A percentile compares a stretch with the other conserved stretches of the same genome.
Evolutionary conservation across 495 filamentous ascomycete species (phyloP).

Genomic region (Penicilliopsis zonata): DNA sequence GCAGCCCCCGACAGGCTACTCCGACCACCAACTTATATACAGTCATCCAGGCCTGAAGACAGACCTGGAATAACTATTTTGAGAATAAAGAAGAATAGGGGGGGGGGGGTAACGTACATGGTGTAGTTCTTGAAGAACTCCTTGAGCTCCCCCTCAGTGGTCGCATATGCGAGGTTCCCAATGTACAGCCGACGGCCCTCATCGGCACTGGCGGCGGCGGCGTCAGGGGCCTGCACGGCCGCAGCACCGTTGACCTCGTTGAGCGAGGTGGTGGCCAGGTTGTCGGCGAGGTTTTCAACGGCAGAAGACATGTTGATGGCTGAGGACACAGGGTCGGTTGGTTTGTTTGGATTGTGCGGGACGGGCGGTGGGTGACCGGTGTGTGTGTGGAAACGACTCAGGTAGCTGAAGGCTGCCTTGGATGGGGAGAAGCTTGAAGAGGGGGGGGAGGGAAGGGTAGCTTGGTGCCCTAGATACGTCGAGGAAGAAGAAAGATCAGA

Average conservation of each 20-base stretch:
- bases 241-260: constrained; percentile 59
- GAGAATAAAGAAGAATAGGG: constrained; percentile 1
- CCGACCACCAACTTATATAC: too few relatives aligned
- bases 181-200: constrained; percentile 99
- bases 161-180: constrained; percentile 99
- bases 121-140: constrained; percentile 97
- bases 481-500: constrained; percentile 12
- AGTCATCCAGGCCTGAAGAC: not conserved
- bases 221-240: constrained; percentile 58
- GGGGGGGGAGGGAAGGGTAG: constrained; percentile 58
- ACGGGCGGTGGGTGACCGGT: constrained; percentile 12
- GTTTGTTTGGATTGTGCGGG: not conserved
- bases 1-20: too few relatives aligned
- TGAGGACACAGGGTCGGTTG: constrained; percentile 23
- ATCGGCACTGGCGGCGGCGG: constrained; percentile 89
- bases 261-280: constrained; percentile 33
- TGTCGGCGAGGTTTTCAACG: constrained; percentile 40
- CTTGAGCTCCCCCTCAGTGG: constrained; percentile 98
- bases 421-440: constrained; percentile 40
- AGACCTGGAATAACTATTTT: not conserved
- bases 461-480: constrained; percentile 75
- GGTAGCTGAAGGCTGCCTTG: constrained; percentile 30
- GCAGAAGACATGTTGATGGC: constrained; percentile 46
- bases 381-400: constrained; percentile 29
- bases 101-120: constrained; percentile 59